Evolutionary conservation across 345 rosid species (phyloP).

Genomic region (Dipteronia sinensis): DNA sequence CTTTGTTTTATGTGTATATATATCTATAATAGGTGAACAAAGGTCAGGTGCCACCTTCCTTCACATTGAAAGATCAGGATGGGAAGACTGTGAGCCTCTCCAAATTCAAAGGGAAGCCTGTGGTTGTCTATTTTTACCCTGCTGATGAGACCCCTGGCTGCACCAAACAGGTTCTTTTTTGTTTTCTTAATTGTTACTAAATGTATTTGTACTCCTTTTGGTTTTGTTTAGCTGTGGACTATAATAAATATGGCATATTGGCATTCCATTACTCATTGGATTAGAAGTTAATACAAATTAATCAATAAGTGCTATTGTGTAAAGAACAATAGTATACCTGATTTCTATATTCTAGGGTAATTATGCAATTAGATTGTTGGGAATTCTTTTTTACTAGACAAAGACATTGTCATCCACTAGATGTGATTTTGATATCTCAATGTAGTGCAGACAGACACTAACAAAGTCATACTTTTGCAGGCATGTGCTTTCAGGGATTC

Average conservation of each 20-base stretch:
- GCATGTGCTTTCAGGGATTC: conserved; percentile 91
- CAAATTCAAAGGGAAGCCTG: conserved; percentile 92
- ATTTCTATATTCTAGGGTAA: background rate
- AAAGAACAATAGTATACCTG: background rate
- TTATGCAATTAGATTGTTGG: background rate
- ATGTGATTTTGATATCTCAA: background rate
- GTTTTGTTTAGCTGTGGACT: background rate
- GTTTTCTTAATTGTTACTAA: background rate
- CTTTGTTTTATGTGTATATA: too few species aligned
- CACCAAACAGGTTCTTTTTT: conserved; percentile 75
- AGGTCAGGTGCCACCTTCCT: conserved; percentile 74
- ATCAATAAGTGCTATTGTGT: background rate
- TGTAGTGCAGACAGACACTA: conserved; percentile 17
- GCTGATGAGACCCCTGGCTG: conserved; percentile 97
- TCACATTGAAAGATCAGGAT: conserved; percentile 87
- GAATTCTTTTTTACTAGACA: background rate
- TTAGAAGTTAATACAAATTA: background rate
- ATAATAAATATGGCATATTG: background rate
- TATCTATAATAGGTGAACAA: conserved; percentile 57
- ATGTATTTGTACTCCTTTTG: background rate
- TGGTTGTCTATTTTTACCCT: conserved; percentile 89
- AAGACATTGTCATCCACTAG: background rate
- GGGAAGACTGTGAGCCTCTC: conserved; percentile 75
- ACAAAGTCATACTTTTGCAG: conserved; percentile 33
- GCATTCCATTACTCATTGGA: background rate